Base-by-base conservation (phyloP, 2,329 filamentous ascomycete species). In the Botryotinia calthae region DNA sequence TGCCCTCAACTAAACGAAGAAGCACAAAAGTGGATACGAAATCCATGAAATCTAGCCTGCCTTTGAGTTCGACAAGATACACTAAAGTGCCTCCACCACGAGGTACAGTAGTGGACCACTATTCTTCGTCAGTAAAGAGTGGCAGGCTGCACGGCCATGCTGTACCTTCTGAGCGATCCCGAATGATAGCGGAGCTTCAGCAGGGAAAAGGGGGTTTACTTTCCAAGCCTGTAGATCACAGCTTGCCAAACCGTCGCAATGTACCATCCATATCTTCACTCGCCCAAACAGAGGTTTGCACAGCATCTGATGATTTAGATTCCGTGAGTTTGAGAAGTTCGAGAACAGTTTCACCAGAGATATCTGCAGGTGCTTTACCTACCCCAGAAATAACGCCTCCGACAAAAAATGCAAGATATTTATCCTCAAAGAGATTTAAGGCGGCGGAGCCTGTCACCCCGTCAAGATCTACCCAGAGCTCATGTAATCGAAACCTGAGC, bases 161-260 rank as follows among this genome's bases (percentile, higher is more conserved):
- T 56, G 48, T 68, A 22, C 65, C 65, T 10, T 68, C 65, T 56
- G 65, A 56, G 25, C 48, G 65, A 56, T 68, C 65, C 18, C 48
- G 48, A 25, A n/a, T 48, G 31, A 68, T 68, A 56, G 65, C 37
- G 1, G 34, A 68, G 65, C n/a, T 68, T 56, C 65, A 68, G 25
- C 31, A 42, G 34, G 65, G 37, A 42, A 42, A 56, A 20, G 31
- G 40, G 1, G 9, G 65, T 56, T 31, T 42, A 56, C 48, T 44
- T 58, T 14, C 48, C 18, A 68, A n/a, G n/a, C 34, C 48, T 42
- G 48, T 25, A 28, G 20, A 42, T 16, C 48, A 14, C 40, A 68
- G 56, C n/a, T 10, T 44, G 37, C 37, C 48, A 22, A 18, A 40
- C 16, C 22, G 28, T 31, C 34, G 40, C 8, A 22, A 37, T 44